Conservation (phyloP, 331 rosid genomes). For the Arachis monticola region DNA sequence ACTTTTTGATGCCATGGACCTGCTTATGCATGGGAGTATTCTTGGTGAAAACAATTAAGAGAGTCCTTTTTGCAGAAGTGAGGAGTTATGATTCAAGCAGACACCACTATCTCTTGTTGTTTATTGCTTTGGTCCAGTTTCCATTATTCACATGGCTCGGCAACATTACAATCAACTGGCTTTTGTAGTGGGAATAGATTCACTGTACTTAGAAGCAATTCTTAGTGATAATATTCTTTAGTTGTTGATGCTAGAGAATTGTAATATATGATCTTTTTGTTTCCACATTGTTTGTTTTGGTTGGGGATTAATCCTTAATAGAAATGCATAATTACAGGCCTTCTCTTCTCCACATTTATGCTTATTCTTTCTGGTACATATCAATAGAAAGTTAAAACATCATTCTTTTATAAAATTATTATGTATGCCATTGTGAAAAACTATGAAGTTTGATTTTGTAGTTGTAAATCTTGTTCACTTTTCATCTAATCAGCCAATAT, state of each 20-base stretch:
- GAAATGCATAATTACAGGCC: slow-evolving; percentile 32
- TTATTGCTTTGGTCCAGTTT: slow-evolving; percentile 88
- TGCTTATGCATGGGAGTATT: slow-evolving; percentile 93
- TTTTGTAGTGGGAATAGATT: slow-evolving; percentile 51
- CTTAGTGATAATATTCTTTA: slow-evolving; percentile 28
- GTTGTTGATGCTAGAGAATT: slow-evolving; percentile 23
- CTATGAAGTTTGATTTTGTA: slow-evolving; percentile 18
- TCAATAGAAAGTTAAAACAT: slow-evolving; percentile 23
- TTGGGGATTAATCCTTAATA: slow-evolving; percentile 27
- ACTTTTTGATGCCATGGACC: slow-evolving; percentile 89
- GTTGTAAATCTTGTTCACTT: not conserved
- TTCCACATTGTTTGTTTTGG: slow-evolving; percentile 19
- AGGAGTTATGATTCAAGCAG: slow-evolving; percentile 82
- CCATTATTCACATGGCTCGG: slow-evolving; percentile 95
- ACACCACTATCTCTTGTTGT: slow-evolving; percentile 89
- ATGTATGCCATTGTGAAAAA: slow-evolving; percentile 20
- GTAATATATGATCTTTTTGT: slow-evolving; percentile 32
- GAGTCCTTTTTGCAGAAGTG: slow-evolving; percentile 69
- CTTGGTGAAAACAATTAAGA: slow-evolving; percentile 95
- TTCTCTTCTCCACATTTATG: slow-evolving; percentile 19
- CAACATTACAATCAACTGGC: slow-evolving; percentile 85
- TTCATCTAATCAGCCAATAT: too few relatives aligned
- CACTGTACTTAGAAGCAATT: slow-evolving; percentile 42
- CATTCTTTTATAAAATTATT: slow-evolving; percentile 9
- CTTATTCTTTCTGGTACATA: not conserved